These are phyloP conservation scores for Apiospora aurea DNA, from an alignment of 2,329 filamentous ascomycete species.

Conservation along the genomic window DNA sequence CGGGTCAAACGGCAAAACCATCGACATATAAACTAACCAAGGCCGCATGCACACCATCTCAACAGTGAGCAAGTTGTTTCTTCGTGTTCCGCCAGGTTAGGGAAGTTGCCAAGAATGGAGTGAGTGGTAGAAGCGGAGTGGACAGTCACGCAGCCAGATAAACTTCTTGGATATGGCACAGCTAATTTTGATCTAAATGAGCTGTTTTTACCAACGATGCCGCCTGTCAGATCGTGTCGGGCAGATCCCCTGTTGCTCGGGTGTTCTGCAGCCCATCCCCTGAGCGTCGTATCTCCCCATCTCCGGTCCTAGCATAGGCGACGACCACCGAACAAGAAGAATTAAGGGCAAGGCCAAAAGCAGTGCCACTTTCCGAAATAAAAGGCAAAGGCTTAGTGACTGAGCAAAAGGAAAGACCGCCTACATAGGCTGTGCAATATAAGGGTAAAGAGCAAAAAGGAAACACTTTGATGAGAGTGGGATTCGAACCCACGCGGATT, in stretches of 20 bases:
- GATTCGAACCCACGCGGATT: conserved; percentile 42
- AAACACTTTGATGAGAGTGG: conserved; percentile 37
- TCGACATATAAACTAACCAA: neutral
- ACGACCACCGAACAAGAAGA: too few relatives aligned
- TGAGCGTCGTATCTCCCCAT: too few relatives aligned
- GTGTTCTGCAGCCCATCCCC: neutral
- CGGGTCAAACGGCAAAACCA: neutral
- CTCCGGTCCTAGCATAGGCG: too few relatives aligned
- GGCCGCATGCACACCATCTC: neutral
- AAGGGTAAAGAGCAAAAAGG: neutral
- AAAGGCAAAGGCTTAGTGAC: too few relatives aligned
- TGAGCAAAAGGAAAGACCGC: too few relatives aligned
- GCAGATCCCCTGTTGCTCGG: too few relatives aligned
- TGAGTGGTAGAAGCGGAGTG: neutral
- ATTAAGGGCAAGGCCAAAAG: too few relatives aligned
- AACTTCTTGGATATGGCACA: neutral
- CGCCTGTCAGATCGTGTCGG: rapidly evolving
- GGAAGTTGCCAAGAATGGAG: neutral
- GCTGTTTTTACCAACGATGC: neutral
- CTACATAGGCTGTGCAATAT: too few relatives aligned
- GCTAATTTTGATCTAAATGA: neutral
- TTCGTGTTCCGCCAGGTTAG: neutral
- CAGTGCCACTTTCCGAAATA: too few relatives aligned
- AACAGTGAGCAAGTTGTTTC: neutral
- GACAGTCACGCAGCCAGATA: neutral